Base-by-base conservation (phyloP, 495 filamentous ascomycete species). In the Aspergillus egyptiacus region DNA sequence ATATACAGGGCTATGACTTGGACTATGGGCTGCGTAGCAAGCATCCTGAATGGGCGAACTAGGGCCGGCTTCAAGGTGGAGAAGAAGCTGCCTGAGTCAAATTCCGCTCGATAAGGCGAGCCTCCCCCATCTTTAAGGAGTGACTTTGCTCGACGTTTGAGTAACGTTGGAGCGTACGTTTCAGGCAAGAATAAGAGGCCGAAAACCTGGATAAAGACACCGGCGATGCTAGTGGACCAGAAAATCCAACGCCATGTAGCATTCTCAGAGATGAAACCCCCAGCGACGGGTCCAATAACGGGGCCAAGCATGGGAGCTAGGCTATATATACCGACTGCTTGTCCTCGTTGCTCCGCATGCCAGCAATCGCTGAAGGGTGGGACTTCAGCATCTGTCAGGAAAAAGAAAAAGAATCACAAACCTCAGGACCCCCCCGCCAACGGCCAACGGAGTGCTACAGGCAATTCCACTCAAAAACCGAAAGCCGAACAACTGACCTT, bases 161-260 rank as follows among this genome's bases (percentile, higher is more conserved):
- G 73, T 2, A 89, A 65, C 24, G 72, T 72, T 0, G 82, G 82
- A 0, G 73, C 68, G 62, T 87, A 86, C 2, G 83, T 84, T 63
- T 87, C 84, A 44, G 73, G 77, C 0, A 89, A 72, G 58, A 78
- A 80, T 53, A 85, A 77, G 2, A 88, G 38, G 2, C 83, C 86
- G 1, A 71, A 64, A 13, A 72, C 3, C 55, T 86, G 84, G 40
- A 88, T 74, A 1, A 78, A n/a, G 1, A 58, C 78, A 54, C 79
- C 80, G 7, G 73, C 75, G 39, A 86, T 81, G 1, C 78, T 74
- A 3, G 77, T 77, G 1, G 73, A 20, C 27, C 39, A 68, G 57
- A 82, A 81, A 5, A 70, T 55, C 79, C 79, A 82, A 10, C 76
- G 60, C 79, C 79, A 82, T 2, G 65, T 76, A 10, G 68, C 74